A percentile compares a stretch with the other conserved stretches of the same genome.
Conservation (phyloP, 1,139 yeast genomes). For the Candida glucosophila region DNA sequence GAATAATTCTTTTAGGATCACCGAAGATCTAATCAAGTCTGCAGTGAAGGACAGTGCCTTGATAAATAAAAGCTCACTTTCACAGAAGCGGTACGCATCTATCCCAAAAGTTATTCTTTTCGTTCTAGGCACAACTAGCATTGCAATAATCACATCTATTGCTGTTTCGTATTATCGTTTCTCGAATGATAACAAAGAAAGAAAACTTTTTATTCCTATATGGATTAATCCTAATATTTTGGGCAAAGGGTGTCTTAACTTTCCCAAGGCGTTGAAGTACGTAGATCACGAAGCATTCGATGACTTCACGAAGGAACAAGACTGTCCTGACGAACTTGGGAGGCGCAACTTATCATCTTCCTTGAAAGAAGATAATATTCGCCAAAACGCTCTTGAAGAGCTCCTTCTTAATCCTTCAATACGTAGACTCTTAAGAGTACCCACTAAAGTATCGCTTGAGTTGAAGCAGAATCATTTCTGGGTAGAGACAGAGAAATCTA, state of each 20-base stretch:
- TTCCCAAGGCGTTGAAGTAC: slow-evolving; percentile 18
- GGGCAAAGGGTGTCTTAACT: slow-evolving; percentile 11
- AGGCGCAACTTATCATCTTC: slow-evolving; percentile 1
- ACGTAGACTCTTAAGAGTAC: slow-evolving; percentile 21
- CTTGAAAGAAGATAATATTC: slow-evolving; percentile 16
- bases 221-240: slow-evolving; percentile 24
- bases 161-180: slow-evolving; percentile 13
- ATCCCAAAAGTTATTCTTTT: too few relatives aligned
- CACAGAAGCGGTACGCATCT: too few relatives aligned
- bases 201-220: slow-evolving; percentile 20
- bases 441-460: slow-evolving; percentile 12
- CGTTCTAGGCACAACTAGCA: slow-evolving; percentile 14
- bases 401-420: slow-evolving; percentile 15
- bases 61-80: too few relatives aligned
- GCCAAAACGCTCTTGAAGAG: slow-evolving; percentile 20
- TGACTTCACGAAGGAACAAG: neutral
- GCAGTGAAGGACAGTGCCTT: too few relatives aligned
- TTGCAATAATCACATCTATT: slow-evolving; percentile 18
- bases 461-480: slow-evolving; percentile 15
- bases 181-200: slow-evolving; percentile 5
- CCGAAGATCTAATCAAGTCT: too few relatives aligned
- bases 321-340: too few relatives aligned
- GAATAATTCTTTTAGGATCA: too few relatives aligned
- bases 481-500: slow-evolving; percentile 21
- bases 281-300: slow-evolving; percentile 13